Base-by-base conservation (phyloP, 306 rosid species). In the Quercus gilva region DNA sequence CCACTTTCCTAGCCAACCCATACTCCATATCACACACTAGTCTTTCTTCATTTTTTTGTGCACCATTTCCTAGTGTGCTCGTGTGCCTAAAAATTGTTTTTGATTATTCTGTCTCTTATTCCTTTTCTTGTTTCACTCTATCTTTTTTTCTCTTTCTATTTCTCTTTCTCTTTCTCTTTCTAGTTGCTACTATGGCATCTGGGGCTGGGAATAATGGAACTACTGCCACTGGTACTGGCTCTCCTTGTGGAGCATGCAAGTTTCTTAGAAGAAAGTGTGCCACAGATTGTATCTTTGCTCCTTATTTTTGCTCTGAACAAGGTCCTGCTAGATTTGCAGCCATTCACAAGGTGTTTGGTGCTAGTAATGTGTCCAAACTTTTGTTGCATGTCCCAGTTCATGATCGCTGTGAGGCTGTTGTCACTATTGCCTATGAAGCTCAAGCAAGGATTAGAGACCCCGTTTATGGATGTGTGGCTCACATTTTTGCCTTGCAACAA, bases 201-300 rank as follows among this genome's bases (percentile, higher is more conserved):
- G 59, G 82, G 43, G 77, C 77, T 74, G 81, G 84, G 61, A 76
- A 29, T 6, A 8, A 41, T 41, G 45, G 45, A 8, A 35, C 21
- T 6, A 57, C 53, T 56, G 74, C 49, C 6, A 43, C 80, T 26
- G 84, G 83, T 2, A 67, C 88, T 5, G 97, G 96, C 0, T 93
- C 99, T 18, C 99, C 99, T 43, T 96, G 99, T 33, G 99, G 99
- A 20, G 99, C 99, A 68, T 96, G 99, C 92, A 96, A 96, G 85
- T 96, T 93, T 79, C 94, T 96, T 1, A 60, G 99, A 76, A 61
- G 99, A 58, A 96, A 93, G 86, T 96, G 99, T 53, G 93, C 96
- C 2, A 18, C 88, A 5, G 99, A 96, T 4, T 96, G 98, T 78
- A 79, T 96, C 28, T 96, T 96, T 81, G 99, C 98, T 6, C 99